A percentile compares a stretch with the other conserved stretches of the same genome.
phyloP scores from a whole-genome alignment of 129 eudicot species.

The Glebionis coronaria region DNA sequence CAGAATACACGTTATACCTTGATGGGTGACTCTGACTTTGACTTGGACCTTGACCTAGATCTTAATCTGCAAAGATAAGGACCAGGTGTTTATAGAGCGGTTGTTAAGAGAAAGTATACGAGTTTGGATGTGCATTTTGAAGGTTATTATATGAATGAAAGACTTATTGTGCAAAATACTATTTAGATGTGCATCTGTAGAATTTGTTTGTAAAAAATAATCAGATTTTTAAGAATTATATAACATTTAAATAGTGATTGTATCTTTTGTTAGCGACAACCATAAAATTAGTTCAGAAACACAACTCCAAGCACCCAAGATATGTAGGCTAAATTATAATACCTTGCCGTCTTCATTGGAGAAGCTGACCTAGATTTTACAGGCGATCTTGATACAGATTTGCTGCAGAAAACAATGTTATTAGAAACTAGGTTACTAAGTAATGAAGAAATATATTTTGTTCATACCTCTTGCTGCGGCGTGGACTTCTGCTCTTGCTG shows the following conservation, averaged over 20 bases:
- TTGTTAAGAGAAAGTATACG: not conserved
- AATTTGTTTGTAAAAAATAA: too few relatives aligned
- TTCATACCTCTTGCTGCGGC: constrained; percentile 11
- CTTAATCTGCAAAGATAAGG: constrained; percentile 38
- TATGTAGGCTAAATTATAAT: not conserved
- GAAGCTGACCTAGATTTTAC: constrained; percentile 67
- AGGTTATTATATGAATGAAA: too few relatives aligned
- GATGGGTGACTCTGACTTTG: constrained; percentile 58
- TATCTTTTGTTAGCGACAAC: too few relatives aligned
- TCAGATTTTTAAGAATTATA: too few relatives aligned
- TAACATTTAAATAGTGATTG: too few relatives aligned
- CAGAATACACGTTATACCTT: constrained; percentile 36
- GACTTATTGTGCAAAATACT: too few relatives aligned
- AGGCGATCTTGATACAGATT: constrained; percentile 70
- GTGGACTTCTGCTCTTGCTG: constrained; percentile 27
- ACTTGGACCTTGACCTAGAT: constrained; percentile 38
- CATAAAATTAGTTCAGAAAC: too few relatives aligned
- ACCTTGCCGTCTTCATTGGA: constrained; percentile 81
- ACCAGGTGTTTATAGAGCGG: not conserved
- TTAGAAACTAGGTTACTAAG: not conserved
- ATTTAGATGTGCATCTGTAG: too few relatives aligned
- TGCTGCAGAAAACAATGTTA: constrained; percentile 38
- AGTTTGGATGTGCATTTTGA: too few relatives aligned
- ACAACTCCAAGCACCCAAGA: too few relatives aligned
- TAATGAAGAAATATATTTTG: not conserved